These are phyloP conservation scores for Amauroascus verrucosus DNA, from an alignment of 2,329 filamentous ascomycete genomes.

Conservation along the genomic window DNA sequence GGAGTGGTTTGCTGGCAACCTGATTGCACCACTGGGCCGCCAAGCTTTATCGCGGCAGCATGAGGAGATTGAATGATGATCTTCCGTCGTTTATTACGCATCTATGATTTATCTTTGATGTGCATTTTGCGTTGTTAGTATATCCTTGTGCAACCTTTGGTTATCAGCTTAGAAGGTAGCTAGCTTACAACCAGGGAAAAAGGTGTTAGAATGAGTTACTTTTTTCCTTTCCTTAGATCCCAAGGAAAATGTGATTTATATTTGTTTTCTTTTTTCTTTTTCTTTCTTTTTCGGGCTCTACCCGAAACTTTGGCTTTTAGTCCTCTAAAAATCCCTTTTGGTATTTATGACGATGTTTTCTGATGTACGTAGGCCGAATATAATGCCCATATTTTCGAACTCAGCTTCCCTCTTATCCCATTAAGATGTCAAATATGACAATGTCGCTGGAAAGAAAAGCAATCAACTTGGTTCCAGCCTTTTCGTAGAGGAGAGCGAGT, in stretches of 20 bases:
- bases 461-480: too few relatives aligned
- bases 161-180: background rate
- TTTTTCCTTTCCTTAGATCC: background rate
- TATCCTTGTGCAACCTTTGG: background rate
- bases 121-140: background rate
- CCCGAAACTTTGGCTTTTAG: too few relatives aligned
- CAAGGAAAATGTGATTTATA: background rate
- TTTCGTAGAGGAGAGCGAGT: too few relatives aligned
- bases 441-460: too few relatives aligned
- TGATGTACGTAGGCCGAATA: too few relatives aligned
- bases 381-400: too few relatives aligned
- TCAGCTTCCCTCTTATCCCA: too few relatives aligned
- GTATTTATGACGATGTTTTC: too few relatives aligned
- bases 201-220: background rate
- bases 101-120: background rate
- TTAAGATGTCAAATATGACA: too few relatives aligned
- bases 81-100: background rate
- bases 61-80: background rate
- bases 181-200: background rate
- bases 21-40: slow-evolving; percentile 16
- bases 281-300: background rate
- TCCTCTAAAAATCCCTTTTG: too few relatives aligned
- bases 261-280: background rate
- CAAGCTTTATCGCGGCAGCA: slow-evolving; percentile 1
- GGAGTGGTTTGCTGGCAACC: slow-evolving; percentile 31